phyloP scores from a whole-genome alignment of 2,329 filamentous ascomycete genomes.

The Fusarium virguliforme region DNA sequence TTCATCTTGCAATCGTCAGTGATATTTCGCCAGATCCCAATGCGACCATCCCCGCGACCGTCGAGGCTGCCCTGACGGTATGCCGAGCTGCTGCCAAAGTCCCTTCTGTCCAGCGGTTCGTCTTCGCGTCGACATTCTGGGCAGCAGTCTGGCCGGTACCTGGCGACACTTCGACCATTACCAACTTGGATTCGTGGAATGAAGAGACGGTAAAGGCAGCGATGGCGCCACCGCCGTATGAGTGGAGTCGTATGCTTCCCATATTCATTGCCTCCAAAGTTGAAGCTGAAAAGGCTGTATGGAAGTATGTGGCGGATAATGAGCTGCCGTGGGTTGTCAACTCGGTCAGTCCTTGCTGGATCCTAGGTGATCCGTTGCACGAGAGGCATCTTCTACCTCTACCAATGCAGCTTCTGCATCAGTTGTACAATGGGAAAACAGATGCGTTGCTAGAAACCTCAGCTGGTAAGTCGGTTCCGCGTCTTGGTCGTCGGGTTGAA shows the following conservation, averaged over 20 bases:
- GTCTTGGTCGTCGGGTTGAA: background rate
- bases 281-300: constrained; percentile 14
- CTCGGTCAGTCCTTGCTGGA: constrained; percentile 19
- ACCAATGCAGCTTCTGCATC: constrained; percentile 7
- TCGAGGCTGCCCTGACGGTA: constrained; percentile 1
- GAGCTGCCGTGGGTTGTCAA: constrained; percentile 14
- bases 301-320: constrained; percentile 11
- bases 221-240: constrained; percentile 13
- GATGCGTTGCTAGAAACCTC: constrained; percentile 1
- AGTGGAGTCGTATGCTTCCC: constrained; percentile 6
- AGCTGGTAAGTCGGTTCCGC: background rate
- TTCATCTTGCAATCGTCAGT: constrained; percentile 12
- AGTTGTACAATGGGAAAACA: constrained; percentile 13
- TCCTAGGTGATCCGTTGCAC: constrained; percentile 17
- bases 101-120: constrained; percentile 16
- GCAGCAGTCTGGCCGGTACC: background rate
- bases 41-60: constrained; percentile 1
- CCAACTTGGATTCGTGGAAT: constrained; percentile 19
- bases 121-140: constrained; percentile 7
- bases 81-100: background rate
- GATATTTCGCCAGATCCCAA: constrained; percentile 12
- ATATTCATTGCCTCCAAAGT: constrained; percentile 11
- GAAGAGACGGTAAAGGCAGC: constrained; percentile 5
- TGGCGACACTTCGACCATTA: constrained; percentile 8
- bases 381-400: constrained; percentile 9